These are phyloP conservation scores for Cadophora sp. DNA, from an alignment of 2,329 filamentous ascomycete species.

Conservation along the genomic window DNA sequence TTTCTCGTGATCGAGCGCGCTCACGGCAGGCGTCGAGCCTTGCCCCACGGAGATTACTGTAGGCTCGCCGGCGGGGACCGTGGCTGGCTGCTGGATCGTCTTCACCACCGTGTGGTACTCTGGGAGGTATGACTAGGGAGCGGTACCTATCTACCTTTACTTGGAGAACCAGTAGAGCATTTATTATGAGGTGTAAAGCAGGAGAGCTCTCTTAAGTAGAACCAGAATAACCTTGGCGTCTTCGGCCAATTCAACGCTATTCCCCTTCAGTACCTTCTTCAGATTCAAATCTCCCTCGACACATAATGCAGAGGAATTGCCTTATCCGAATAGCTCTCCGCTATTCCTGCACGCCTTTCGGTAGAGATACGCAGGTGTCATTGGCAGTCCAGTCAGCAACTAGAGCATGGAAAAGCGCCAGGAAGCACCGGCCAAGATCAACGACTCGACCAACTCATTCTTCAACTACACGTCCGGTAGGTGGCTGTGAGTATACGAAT, in stretches of 20 bases:
- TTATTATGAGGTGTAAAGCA: too few species aligned
- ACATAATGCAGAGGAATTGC: conserved; percentile 29
- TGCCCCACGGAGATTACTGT: background rate
- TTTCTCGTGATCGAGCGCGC: too few species aligned
- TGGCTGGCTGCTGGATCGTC: background rate
- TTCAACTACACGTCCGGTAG: conserved; percentile 42
- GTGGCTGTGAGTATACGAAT: conserved; percentile 39
- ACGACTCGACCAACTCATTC: conserved; percentile 35
- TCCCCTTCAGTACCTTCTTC: background rate
- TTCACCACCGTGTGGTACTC: background rate
- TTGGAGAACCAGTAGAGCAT: too few species aligned
- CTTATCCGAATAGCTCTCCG: conserved; percentile 21
- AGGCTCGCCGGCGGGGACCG: too few species aligned
- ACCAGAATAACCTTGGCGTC: too few species aligned
- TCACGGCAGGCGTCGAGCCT: too few species aligned
- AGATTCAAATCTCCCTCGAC: background rate
- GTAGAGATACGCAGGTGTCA: conserved; percentile 18
- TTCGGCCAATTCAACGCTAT: too few species aligned
- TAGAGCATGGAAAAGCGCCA: conserved; percentile 28
- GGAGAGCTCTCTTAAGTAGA: too few species aligned
- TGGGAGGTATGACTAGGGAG: too few species aligned
- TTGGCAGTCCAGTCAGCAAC: conserved; percentile 19
- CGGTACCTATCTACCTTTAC: too few species aligned
- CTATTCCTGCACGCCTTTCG: conserved; percentile 19
- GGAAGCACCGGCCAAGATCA: conserved; percentile 28